Evolutionary conservation across 257 asterid genomes (phyloP).

Genomic region (Datura wrightii): DNA sequence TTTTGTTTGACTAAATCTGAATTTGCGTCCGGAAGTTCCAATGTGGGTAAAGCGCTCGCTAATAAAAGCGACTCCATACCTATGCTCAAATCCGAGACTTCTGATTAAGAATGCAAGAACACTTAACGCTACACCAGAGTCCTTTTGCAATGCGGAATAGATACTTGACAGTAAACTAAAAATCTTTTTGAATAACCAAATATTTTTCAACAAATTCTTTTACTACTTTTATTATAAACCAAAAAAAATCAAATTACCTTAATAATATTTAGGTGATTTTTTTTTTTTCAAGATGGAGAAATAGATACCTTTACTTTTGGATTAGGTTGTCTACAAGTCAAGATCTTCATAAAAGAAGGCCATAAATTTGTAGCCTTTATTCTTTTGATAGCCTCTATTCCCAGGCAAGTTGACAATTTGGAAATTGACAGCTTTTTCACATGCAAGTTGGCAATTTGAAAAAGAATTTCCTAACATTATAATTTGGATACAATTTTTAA

Average conservation of each 20-base stretch:
- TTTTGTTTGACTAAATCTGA: too few species aligned
- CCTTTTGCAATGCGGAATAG: neutral
- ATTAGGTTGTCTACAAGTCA: slow-evolving; percentile 17
- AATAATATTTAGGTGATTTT: neutral
- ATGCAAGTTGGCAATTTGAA: slow-evolving; percentile 22
- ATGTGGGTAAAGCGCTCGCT: too few species aligned
- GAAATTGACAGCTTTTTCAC: neutral
- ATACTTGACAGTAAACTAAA: neutral
- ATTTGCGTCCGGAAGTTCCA: too few species aligned
- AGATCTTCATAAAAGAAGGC: slow-evolving; percentile 20
- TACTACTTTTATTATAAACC: neutral
- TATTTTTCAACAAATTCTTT: neutral
- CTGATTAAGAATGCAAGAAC: fast-evolving
- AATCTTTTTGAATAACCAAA: neutral
- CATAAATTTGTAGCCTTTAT: neutral
- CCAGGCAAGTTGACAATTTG: slow-evolving; percentile 19
- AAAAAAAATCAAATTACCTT: neutral
- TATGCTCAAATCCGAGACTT: too few species aligned
- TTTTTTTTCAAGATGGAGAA: neutral
- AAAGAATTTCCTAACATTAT: neutral
- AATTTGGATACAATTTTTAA: neutral
- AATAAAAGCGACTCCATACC: too few species aligned
- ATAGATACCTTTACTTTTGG: neutral
- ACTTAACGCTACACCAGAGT: neutral
- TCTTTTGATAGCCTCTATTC: slow-evolving; percentile 5